A percentile compares a stretch with the other conserved stretches of the same genome.
Evolutionary conservation across 129 eudicot species (phyloP).

Genomic region (Helianthus annuus): DNA sequence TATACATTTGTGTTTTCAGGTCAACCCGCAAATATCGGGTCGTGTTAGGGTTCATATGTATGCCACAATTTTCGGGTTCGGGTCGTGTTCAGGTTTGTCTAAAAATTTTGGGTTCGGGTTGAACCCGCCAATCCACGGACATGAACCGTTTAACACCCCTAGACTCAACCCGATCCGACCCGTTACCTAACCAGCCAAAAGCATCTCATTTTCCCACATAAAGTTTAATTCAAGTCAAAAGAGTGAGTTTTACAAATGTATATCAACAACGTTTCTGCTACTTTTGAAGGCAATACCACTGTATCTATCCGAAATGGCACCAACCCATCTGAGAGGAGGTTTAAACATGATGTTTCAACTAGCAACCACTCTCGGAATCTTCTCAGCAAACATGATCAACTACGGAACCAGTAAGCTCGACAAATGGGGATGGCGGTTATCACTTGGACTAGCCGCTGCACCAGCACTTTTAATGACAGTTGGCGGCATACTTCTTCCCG

Average conservation of each 20-base stretch:
- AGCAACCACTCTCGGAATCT: slow-evolving; percentile 90
- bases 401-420: slow-evolving; percentile 72
- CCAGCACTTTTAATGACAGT: slow-evolving; percentile 84
- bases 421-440: slow-evolving; percentile 96
- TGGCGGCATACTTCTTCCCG: slow-evolving; percentile 85
- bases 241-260: background rate
- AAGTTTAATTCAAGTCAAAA: too few species aligned
- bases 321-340: slow-evolving; percentile 86
- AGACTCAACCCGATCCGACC: background rate
- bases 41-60: too few species aligned
- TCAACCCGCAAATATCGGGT: too few species aligned
- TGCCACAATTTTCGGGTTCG: too few species aligned
- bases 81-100: too few species aligned
- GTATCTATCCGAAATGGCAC: slow-evolving; percentile 94
- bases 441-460: slow-evolving; percentile 84
- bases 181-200: too few species aligned
- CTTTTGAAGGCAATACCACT: slow-evolving; percentile 80
- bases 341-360: slow-evolving; percentile 91
- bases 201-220: too few species aligned
- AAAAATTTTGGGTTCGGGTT: too few species aligned
- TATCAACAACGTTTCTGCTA: slow-evolving; percentile 11
- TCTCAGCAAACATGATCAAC: slow-evolving; percentile 93
- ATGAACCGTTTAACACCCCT: background rate
- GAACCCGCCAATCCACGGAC: too few species aligned
- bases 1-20: too few species aligned